Conservation (phyloP, 495 filamentous ascomycete species). For the Penicillium simplicissimum region DNA sequence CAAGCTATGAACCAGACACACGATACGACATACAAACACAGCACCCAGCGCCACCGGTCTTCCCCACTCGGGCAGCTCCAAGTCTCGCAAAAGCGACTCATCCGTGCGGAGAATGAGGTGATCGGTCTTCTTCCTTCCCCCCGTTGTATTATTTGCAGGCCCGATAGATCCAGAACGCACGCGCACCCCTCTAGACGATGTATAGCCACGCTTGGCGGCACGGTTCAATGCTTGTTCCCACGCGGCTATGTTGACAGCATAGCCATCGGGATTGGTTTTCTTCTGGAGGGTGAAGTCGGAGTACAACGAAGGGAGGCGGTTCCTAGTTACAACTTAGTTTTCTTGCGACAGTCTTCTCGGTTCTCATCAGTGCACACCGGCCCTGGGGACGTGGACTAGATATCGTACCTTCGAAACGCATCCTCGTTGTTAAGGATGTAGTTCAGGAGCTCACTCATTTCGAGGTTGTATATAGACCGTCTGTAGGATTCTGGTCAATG, state of each 20-base stretch:
- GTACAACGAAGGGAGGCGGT: slow-evolving; percentile 87
- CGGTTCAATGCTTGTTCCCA: slow-evolving; percentile 75
- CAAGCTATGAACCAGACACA: background rate
- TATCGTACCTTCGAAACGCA: slow-evolving; percentile 61
- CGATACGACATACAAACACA: slow-evolving; percentile 58
- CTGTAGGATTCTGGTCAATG: background rate
- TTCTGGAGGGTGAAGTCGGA: slow-evolving; percentile 83
- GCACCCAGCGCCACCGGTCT: slow-evolving; percentile 78
- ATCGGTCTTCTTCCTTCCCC: slow-evolving; percentile 33
- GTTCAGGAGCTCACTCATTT: slow-evolving; percentile 60
- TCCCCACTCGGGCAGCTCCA: slow-evolving; percentile 80
- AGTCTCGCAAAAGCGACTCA: slow-evolving; percentile 64
- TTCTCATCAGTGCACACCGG: background rate
- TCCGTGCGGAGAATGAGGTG: slow-evolving; percentile 66
- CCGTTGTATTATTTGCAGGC: slow-evolving; percentile 3
- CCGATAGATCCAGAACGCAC: slow-evolving; percentile 23
- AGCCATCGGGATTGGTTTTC: slow-evolving; percentile 87
- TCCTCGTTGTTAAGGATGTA: slow-evolving; percentile 64
- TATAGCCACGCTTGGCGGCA: slow-evolving; percentile 66
- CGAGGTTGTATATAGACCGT: slow-evolving; percentile 10
- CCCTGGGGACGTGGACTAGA: background rate
- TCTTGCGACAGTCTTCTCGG: background rate
- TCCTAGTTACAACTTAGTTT: slow-evolving; percentile 43
- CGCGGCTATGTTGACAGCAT: slow-evolving; percentile 76
- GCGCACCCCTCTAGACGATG: slow-evolving; percentile 46